These are phyloP conservation scores for Litsea cubeba DNA, from an alignment of 164 flowering plant species.

Conservation along the genomic window DNA sequence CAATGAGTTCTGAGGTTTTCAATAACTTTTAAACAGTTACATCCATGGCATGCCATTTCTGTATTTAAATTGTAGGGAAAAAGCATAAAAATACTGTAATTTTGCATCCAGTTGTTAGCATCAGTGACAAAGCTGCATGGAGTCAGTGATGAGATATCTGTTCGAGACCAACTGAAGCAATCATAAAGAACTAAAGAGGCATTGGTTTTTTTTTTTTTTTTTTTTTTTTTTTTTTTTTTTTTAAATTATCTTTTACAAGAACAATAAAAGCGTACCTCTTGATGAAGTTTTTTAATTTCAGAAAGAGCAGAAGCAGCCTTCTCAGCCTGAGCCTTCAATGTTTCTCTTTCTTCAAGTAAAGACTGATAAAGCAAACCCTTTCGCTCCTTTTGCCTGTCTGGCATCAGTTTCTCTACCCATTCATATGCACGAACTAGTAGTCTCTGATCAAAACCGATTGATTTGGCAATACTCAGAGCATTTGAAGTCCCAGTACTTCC, in stretches of 20 bases:
- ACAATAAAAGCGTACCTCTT: constrained; percentile 48
- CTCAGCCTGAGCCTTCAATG: constrained; percentile 52
- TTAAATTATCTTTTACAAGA: background rate
- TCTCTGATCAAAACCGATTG: constrained; percentile 62
- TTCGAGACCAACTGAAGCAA: background rate
- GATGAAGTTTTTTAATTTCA: constrained; percentile 53
- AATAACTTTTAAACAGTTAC: background rate
- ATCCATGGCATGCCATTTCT: background rate
- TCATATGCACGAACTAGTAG: constrained; percentile 59
- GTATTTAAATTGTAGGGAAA: background rate
- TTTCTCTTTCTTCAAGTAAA: constrained; percentile 59
- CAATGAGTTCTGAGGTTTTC: background rate
- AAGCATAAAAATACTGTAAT: too few species aligned
- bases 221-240: too few species aligned
- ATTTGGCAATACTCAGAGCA: constrained; percentile 75
- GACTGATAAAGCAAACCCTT: constrained; percentile 68
- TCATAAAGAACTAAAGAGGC: background rate
- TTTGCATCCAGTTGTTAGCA: too few species aligned
- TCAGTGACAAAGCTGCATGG: background rate
- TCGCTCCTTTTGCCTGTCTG: constrained; percentile 40
- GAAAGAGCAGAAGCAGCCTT: constrained; percentile 61
- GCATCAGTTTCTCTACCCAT: constrained; percentile 66
- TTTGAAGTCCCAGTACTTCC: constrained; percentile 84
- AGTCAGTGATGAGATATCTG: background rate
- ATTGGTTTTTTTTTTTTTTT: background rate